Conservation (phyloP, 1,284 basidiomycete species). For the Rhodotorula sp. region DNA sequence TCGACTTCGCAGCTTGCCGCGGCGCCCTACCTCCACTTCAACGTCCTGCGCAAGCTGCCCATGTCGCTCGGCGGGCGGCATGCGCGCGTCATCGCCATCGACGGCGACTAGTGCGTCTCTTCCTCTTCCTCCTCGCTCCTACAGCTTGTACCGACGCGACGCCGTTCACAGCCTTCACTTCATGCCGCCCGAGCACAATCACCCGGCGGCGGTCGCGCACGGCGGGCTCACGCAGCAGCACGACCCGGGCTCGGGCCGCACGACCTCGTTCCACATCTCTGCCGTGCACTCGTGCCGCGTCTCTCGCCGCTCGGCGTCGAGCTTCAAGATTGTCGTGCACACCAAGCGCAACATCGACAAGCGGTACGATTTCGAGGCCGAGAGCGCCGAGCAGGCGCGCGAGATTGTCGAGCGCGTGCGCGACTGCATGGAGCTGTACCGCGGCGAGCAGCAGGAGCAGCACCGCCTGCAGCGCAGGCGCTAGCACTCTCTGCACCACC, state of each 20-base stretch:
- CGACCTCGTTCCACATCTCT: slow-evolving; percentile 88
- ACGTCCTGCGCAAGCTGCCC: slow-evolving; percentile 89
- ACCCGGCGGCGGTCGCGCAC: background rate
- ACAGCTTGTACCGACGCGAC: background rate
- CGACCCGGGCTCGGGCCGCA: slow-evolving; percentile 51
- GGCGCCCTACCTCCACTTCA: slow-evolving; percentile 74
- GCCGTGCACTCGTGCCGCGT: slow-evolving; percentile 81
- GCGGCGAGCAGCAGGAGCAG: slow-evolving; percentile 5
- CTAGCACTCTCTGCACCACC: background rate
- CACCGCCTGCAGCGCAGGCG: too few relatives aligned
- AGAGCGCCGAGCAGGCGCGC: slow-evolving; percentile 63
- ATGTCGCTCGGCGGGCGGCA: slow-evolving; percentile 84
- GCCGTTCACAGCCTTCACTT: slow-evolving; percentile 60
- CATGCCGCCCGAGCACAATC: slow-evolving; percentile 67
- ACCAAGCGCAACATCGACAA: slow-evolving; percentile 63
- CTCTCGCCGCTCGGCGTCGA: slow-evolving; percentile 72
- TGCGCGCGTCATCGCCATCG: slow-evolving; percentile 87
- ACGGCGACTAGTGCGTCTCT: slow-evolving; percentile 80
- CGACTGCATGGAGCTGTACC: slow-evolving; percentile 31
- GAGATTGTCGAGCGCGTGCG: slow-evolving; percentile 50
- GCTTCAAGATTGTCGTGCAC: slow-evolving; percentile 82
- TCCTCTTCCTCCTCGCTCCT: background rate
- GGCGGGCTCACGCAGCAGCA: background rate
- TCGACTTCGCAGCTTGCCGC: slow-evolving; percentile 38
- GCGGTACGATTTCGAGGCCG: slow-evolving; percentile 96